Base-by-base conservation (phyloP, 352 stramenopile species). In the Plasmopara halstedii region DNA sequence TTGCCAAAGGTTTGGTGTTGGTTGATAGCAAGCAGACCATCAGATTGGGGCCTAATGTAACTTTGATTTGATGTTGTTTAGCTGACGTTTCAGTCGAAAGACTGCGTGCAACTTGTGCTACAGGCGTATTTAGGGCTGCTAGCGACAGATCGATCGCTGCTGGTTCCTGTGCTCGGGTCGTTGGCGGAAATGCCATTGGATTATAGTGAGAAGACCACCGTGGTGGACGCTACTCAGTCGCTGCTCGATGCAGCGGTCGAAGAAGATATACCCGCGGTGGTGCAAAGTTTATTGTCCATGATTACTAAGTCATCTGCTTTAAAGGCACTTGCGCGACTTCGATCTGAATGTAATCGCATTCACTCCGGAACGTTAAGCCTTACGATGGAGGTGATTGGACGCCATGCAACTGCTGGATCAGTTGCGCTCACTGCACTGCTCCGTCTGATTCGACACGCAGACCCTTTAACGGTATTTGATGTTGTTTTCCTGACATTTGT, bases 61-160 rank as follows among this genome's bases (percentile, higher is more conserved):
- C 31, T 31, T 20, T 4, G 33, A 11, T 13, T 45, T 59, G 18
- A 35, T 59, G 18, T 32, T 26, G 6, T 44, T 14, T 41, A 88
- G 81, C 67, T 92, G 27, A 89, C 76, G 15, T 89, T 85, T 49
- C 78, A 90, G 46, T 90, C 81, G 1, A 72, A 73, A 25, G 68
- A 87, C 41, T 93, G 81, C 50, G 74, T 90, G 5, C 49, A 74
- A n/a, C 44, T 93, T 6, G 81, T 93, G 3, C 49, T 90, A 6
- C 49, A 85, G 37, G 63, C 76, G 7, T 90, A 88, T 52, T 43
- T 86, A 20, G 81, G 90, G 48, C 59, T 93, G 35, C 55, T 93
- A 14, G 56, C 78, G 5, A 85, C 68, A n/a, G 81, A 93, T 15
- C 56, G 74, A 20, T 67, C 70, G n/a, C 49, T 93, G 35, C 63